phyloP scores from a whole-genome alignment of 305 asterid species.

The Fraxinus greggii region DNA sequence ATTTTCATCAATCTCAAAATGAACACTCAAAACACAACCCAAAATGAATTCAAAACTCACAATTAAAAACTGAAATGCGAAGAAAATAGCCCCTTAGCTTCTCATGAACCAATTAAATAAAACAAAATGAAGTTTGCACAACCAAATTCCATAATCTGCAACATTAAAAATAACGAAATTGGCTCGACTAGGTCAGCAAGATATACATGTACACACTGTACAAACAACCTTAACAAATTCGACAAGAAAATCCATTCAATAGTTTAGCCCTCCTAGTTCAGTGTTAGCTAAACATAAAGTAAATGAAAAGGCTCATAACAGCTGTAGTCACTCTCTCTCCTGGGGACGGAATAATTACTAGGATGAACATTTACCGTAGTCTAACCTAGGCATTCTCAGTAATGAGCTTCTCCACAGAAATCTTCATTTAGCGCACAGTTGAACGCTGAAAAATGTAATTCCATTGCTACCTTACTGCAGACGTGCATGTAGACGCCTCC shows the following conservation, averaged over 20 bases:
- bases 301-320: not conserved
- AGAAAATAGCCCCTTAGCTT: no score
- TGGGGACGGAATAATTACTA: not conserved
- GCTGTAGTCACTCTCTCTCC: not conserved
- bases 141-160: not conserved
- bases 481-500: slow-evolving; percentile 1
- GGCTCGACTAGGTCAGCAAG: not conserved
- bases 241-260: not conserved
- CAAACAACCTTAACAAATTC: not conserved
- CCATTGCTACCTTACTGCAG: not conserved
- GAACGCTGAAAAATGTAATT: not conserved
- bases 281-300: not conserved
- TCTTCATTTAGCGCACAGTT: not conserved
- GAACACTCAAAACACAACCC: no score
- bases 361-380: not conserved
- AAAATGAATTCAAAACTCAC: no score
- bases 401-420: not conserved
- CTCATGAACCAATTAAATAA: not conserved
- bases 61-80: no score
- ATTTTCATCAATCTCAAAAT: no score
- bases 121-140: not conserved
- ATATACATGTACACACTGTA: not conserved
- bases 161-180: not conserved
- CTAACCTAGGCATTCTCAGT: not conserved
- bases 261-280: not conserved